A percentile compares a stretch with the other conserved stretches of the same genome.
phyloP scores from a whole-genome alignment of 2,329 filamentous ascomycete genomes.

The Aspergillus pseudoterreus region DNA sequence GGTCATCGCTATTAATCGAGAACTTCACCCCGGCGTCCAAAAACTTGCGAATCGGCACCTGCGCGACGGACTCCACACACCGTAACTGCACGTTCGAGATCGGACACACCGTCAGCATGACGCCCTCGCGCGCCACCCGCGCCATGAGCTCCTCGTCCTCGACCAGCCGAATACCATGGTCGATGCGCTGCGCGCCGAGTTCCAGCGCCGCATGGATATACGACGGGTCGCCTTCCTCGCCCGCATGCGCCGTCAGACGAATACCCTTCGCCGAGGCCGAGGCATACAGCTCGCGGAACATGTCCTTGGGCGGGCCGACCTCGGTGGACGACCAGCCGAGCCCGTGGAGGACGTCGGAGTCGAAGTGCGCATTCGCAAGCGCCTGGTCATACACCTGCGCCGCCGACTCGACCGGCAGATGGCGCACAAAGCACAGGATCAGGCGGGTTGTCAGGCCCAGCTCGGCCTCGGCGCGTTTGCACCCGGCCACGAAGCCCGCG shows the following conservation, averaged over 20 bases:
- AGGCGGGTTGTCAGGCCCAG: conserved; percentile 63
- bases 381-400: conserved; percentile 39
- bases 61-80: conserved; percentile 51
- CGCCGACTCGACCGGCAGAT: conserved; percentile 61
- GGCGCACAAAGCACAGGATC: conserved; percentile 69
- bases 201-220: conserved; percentile 65
- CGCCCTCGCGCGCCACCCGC: conserved; percentile 54
- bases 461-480: conserved; percentile 57
- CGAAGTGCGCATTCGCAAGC: conserved; percentile 37
- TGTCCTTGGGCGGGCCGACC: conserved; percentile 52
- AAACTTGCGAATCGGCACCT: conserved; percentile 61
- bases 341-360: conserved; percentile 54
- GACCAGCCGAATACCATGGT: conserved; percentile 67
- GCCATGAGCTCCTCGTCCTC: conserved; percentile 58
- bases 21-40: conserved; percentile 63
- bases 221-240: conserved; percentile 67
- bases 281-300: conserved; percentile 61
- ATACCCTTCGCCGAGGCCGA: conserved; percentile 53
- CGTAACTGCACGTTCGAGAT: conserved; percentile 65
- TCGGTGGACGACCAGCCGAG: conserved; percentile 67
- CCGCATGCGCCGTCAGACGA: conserved; percentile 67
- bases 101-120: conserved; percentile 68
- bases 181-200: conserved; percentile 64
- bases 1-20: conserved; percentile 71
- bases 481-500: conserved; percentile 59